A percentile compares a stretch with the other conserved stretches of the same genome.
phyloP scores from a whole-genome alignment of 768 basidiomycete genomes.

The Mycena venus region DNA sequence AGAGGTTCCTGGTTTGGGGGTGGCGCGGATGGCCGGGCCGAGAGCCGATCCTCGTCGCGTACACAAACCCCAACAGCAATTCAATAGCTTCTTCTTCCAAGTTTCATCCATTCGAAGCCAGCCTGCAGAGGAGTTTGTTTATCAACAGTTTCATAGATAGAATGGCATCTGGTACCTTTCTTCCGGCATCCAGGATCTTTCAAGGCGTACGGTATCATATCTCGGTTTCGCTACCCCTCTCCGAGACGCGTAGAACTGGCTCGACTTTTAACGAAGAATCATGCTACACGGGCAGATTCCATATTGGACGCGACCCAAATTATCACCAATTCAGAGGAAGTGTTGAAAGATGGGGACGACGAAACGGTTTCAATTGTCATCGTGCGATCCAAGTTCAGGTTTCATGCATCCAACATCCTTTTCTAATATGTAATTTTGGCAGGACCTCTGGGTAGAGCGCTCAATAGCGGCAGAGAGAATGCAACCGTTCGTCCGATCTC shows the following conservation, averaged over 20 bases:
- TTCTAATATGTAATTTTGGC: neutral
- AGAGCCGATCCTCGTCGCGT: too few species aligned
- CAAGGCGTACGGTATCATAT: constrained; percentile 50
- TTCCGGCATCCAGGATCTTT: too few species aligned
- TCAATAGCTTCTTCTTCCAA: too few species aligned
- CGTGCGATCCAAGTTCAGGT: constrained; percentile 12
- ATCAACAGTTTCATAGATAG: too few species aligned
- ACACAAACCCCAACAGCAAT: too few species aligned
- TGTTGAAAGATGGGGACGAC: constrained; percentile 47
- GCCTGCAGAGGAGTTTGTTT: too few species aligned
- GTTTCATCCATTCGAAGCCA: too few species aligned
- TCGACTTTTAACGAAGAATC: constrained; percentile 52
- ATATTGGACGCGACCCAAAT: constrained; percentile 53
- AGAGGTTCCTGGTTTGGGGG: too few species aligned
- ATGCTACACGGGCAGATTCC: constrained; percentile 41
- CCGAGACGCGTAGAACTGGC: constrained; percentile 47
- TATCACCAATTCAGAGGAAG: constrained; percentile 55
- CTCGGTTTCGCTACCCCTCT: constrained; percentile 47
- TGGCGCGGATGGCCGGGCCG: too few species aligned
- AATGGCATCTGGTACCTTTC: too few species aligned
- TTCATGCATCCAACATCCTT: neutral
- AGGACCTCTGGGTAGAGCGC: constrained; percentile 29
- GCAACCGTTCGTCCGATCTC: constrained; percentile 10
- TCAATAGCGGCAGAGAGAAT: constrained; percentile 20
- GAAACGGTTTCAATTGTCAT: constrained; percentile 4